A percentile compares a stretch with the other conserved stretches of the same genome.
Evolutionary conservation across 805 yeast species (phyloP).

Genomic region (Tetrapisispora pingtungensis): DNA sequence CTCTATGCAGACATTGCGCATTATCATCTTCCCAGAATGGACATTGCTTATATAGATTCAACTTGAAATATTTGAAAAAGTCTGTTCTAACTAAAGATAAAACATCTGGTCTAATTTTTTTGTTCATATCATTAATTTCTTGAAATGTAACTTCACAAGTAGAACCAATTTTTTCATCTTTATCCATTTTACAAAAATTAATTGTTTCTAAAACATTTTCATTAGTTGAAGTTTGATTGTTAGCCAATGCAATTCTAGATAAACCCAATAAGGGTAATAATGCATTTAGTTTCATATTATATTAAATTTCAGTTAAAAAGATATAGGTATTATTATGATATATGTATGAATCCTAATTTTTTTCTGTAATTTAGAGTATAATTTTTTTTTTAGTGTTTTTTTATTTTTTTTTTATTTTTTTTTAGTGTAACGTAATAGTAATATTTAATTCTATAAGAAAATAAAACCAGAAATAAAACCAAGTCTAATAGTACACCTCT

Average conservation of each 20-base stretch:
- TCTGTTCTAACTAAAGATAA: conserved; percentile 54
- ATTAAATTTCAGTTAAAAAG: background rate
- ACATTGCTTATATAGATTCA: conserved; percentile 74
- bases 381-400: no score
- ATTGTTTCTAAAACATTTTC: conserved; percentile 7
- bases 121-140: conserved; percentile 44
- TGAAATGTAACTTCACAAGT: conserved; percentile 34
- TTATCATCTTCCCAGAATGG: conserved; percentile 73
- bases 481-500: no score
- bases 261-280: background rate
- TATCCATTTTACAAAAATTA: conserved; percentile 27
- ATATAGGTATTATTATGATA: background rate
- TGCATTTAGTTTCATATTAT: background rate
- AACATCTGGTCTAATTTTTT: conserved; percentile 45
- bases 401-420: no score
- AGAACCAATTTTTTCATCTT: conserved; percentile 24
- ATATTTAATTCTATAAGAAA: no score
- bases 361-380: no score
- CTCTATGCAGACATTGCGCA: conserved; percentile 76
- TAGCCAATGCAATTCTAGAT: background rate
- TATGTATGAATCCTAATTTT: no score
- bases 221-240: background rate
- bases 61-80: conserved; percentile 79
- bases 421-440: no score
- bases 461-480: no score